Percentiles rank a stretch among this genome's conserved stretches.
Conservation (phyloP, 2,329 filamentous ascomycete genomes). For the Sodiomyces alkalinus region DNA sequence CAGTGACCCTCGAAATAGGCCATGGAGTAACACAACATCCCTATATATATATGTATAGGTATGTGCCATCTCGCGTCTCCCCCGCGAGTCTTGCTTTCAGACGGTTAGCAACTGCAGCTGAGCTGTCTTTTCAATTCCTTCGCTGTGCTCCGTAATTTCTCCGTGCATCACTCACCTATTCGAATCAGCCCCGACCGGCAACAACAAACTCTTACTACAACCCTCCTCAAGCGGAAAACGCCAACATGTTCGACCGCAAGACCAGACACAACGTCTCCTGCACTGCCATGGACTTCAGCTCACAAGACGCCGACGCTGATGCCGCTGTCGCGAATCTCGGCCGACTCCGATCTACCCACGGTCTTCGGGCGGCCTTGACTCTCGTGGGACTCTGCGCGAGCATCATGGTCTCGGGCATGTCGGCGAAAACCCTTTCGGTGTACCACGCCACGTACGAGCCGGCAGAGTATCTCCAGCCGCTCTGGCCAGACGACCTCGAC, state of each 20-base stretch:
- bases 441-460: constrained; percentile 39
- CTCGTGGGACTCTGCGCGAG: constrained; percentile 33
- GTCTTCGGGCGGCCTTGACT: constrained; percentile 31
- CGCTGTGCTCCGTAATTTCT: too few relatives aligned
- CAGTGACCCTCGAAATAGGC: too few relatives aligned
- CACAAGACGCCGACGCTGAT: constrained; percentile 22
- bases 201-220: too few relatives aligned
- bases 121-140: too few relatives aligned
- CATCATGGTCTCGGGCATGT: constrained; percentile 36
- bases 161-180: too few relatives aligned
- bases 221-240: too few relatives aligned
- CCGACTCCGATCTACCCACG: constrained; percentile 21
- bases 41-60: too few relatives aligned
- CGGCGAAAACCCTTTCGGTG: constrained; percentile 36
- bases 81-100: too few relatives aligned
- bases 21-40: too few relatives aligned
- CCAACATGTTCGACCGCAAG: constrained; percentile 21
- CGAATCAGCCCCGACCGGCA: too few relatives aligned
- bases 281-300: constrained; percentile 34
- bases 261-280: constrained; percentile 27
- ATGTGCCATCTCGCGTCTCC: too few relatives aligned
- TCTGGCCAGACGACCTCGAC: constrained; percentile 45
- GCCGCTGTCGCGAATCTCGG: constrained; percentile 18
- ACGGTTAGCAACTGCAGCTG: too few relatives aligned
- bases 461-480: constrained; percentile 29